phyloP scores from a whole-genome alignment of 2,329 filamentous ascomycete genomes.

The Pseudocercospora crystallina region DNA sequence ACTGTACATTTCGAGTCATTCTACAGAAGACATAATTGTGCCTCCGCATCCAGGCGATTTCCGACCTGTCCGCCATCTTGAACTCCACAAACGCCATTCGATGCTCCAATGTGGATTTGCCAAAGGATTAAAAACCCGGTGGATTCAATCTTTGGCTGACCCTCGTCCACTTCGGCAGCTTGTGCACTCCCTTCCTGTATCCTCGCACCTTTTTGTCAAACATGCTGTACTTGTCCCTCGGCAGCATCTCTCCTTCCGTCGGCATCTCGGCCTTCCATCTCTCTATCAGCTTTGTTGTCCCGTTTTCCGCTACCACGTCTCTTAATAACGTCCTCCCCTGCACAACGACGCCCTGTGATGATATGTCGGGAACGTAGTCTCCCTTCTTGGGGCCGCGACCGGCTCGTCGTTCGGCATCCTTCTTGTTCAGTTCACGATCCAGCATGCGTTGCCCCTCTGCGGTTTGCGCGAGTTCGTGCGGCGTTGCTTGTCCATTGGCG shows the following conservation, averaged over 20 bases:
- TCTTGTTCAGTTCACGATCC: conserved; percentile 11
- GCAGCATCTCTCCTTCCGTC: conserved; percentile 89
- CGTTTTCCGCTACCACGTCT: conserved; percentile 38
- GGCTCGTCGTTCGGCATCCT: conserved; percentile 25
- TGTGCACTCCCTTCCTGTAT: conserved; percentile 96
- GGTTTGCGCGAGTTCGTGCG: conserved; percentile 30
- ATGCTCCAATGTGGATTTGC: not conserved
- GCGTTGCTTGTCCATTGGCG: conserved; percentile 23
- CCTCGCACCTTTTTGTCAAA: conserved; percentile 95
- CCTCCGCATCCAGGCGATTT: no score
- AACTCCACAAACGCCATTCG: not conserved
- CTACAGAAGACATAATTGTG: no score
- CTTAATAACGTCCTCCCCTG: conserved; percentile 20
- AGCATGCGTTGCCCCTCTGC: conserved; percentile 35
- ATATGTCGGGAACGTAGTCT: conserved; percentile 24
- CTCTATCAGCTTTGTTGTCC: conserved; percentile 74
- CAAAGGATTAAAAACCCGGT: conserved; percentile 72
- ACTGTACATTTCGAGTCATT: no score
- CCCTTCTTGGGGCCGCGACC: conserved; percentile 35
- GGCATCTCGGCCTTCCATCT: conserved; percentile 97
- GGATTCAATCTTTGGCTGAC: conserved; percentile 92
- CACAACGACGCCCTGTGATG: conserved; percentile 11
- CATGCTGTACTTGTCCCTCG: conserved; percentile 95
- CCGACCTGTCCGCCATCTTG: no score
- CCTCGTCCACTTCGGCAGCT: conserved; percentile 76